Conservation (phyloP, 2,329 filamentous ascomycete genomes). For the Alternaria viburni region DNA sequence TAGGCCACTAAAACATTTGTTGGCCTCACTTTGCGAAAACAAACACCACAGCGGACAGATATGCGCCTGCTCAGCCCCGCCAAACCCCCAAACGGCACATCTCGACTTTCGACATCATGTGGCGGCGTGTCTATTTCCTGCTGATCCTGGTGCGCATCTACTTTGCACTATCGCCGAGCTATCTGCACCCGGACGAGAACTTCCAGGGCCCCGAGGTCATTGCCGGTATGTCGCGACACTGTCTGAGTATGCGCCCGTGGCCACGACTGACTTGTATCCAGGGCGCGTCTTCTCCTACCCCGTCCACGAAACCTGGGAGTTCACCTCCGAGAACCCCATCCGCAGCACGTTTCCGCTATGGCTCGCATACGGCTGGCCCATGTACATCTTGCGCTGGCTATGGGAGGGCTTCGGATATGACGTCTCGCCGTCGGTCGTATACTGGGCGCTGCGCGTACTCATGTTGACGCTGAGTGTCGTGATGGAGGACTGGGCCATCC, state of each 20-base stretch:
- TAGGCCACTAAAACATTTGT: constrained; percentile 30
- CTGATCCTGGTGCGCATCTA: constrained; percentile 87
- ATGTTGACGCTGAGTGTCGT: constrained; percentile 98
- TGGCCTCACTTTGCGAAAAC: constrained; percentile 23
- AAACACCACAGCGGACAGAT: constrained; percentile 28
- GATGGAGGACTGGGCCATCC: constrained; percentile 94
- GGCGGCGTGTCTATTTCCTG: constrained; percentile 86
- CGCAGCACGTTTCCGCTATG: constrained; percentile 97
- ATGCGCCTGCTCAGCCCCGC: constrained; percentile 38
- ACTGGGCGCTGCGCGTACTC: constrained; percentile 84
- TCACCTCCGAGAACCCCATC: constrained; percentile 84
- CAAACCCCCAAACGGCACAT: constrained; percentile 18
- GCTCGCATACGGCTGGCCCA: constrained; percentile 91
- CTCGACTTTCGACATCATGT: constrained; percentile 66
- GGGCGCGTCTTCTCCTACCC: constrained; percentile 93
- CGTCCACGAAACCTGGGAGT: constrained; percentile 92
- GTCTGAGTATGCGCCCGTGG: neutral
- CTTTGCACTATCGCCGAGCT: constrained; percentile 93
- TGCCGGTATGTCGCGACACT: constrained; percentile 66
- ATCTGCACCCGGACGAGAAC: constrained; percentile 97
- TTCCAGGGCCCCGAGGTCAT: constrained; percentile 98
- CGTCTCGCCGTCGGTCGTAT: constrained; percentile 83
- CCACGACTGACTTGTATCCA: constrained; percentile 49
- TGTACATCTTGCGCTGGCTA: constrained; percentile 90
- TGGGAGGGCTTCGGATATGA: constrained; percentile 85